phyloP scores from a whole-genome alignment of 495 filamentous ascomycete species.

The Amniculicola lignicola region DNA sequence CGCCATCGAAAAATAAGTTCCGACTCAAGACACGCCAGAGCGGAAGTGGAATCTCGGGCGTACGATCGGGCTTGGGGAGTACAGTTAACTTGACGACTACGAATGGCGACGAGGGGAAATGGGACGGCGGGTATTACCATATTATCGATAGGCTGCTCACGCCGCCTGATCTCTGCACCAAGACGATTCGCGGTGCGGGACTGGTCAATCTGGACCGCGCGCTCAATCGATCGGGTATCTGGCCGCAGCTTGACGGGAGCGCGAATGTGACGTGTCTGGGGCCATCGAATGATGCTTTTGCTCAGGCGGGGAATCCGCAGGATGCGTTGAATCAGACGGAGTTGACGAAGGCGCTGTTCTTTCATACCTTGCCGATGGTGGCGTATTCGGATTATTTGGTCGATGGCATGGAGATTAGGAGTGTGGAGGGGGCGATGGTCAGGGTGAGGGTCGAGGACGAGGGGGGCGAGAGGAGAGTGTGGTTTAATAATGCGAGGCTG shows the following conservation, averaged over 20 bases:
- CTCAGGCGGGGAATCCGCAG: constrained; percentile 34
- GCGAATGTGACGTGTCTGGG: constrained; percentile 41
- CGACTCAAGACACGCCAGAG: constrained; percentile 1
- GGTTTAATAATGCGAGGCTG: constrained; percentile 42
- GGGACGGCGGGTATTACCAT: constrained; percentile 19
- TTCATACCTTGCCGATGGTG: constrained; percentile 35
- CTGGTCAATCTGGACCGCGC: constrained; percentile 33
- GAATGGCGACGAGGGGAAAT: background rate
- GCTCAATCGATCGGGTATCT: constrained; percentile 29
- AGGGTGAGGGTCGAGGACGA: constrained; percentile 27
- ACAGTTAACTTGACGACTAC: constrained; percentile 13
- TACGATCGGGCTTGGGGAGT: constrained; percentile 17
- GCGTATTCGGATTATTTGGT: constrained; percentile 36
- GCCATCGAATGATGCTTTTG: constrained; percentile 37
- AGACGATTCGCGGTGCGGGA: constrained; percentile 24
- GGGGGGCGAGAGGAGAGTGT: constrained; percentile 21
- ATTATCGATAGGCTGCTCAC: constrained; percentile 30
- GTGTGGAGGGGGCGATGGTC: constrained; percentile 28
- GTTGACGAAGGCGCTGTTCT: constrained; percentile 25
- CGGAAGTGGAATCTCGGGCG: background rate
- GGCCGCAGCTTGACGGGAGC: constrained; percentile 26
- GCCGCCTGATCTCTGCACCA: constrained; percentile 31
- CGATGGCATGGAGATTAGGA: constrained; percentile 32
- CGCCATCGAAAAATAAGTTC: background rate
- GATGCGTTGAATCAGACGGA: constrained; percentile 18